Percentiles rank a stretch among this genome's conserved stretches.
Evolutionary conservation across 2,329 filamentous ascomycete genomes (phyloP).

Genomic region (Diaporthe citriasiana): DNA sequence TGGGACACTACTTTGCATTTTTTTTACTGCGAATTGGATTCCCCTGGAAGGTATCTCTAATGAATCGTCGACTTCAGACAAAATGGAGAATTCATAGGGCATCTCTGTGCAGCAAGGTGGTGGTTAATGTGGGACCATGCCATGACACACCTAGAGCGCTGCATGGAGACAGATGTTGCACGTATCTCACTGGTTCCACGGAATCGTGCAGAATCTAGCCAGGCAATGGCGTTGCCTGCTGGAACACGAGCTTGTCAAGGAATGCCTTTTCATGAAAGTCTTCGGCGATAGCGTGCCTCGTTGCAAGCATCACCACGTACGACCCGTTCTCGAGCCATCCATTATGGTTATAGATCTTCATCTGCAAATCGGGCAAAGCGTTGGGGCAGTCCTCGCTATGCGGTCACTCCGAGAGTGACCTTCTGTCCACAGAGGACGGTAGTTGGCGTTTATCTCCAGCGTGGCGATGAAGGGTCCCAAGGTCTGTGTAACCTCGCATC

Average conservation of each 20-base stretch:
- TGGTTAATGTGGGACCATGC: not conserved
- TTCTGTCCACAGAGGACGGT: not conserved
- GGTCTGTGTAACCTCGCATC: not conserved
- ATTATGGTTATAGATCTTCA: not conserved
- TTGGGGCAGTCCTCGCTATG: not conserved
- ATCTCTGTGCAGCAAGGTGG: not conserved
- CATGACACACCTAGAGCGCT: too few relatives aligned
- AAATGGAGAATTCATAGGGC: too few relatives aligned
- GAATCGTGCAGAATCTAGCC: conserved; percentile 30
- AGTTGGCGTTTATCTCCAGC: not conserved
- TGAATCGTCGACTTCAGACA: not conserved
- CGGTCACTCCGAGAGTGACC: not conserved
- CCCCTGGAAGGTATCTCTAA: not conserved
- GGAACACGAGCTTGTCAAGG: conserved; percentile 1
- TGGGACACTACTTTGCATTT: not conserved
- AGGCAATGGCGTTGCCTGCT: not conserved
- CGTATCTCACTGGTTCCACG: conserved; percentile 4
- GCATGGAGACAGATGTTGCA: not conserved
- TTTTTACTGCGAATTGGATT: not conserved
- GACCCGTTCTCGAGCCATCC: not conserved
- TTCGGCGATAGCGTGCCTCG: not conserved
- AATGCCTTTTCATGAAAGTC: not conserved
- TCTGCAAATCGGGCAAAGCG: not conserved
- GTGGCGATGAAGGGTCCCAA: not conserved
- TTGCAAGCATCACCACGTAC: not conserved